Evolutionary conservation across 2,329 filamentous ascomycete species (phyloP).

Genomic region (Blastomyces silverae): DNA sequence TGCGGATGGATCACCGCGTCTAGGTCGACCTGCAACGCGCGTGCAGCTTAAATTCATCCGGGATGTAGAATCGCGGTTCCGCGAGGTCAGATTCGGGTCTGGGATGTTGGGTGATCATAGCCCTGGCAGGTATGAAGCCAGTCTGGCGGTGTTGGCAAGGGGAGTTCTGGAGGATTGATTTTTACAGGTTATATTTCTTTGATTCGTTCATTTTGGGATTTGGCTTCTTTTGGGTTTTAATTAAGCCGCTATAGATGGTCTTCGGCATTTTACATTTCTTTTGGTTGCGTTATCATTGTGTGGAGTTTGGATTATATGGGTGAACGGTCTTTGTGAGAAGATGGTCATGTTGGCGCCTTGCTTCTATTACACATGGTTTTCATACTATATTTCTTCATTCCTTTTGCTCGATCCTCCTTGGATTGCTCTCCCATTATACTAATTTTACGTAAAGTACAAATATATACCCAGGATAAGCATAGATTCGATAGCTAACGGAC

Average conservation of each 20-base stretch:
- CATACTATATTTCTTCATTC: not conserved
- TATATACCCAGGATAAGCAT: not conserved
- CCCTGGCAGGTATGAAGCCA: conserved; percentile 65
- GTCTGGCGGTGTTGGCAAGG: conserved; percentile 53
- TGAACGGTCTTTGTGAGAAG: not conserved
- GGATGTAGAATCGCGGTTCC: conserved; percentile 63
- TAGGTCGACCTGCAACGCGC: conserved; percentile 61
- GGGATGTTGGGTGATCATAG: conserved; percentile 72
- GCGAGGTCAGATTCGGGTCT: conserved; percentile 63
- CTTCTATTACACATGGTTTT: not conserved
- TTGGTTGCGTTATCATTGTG: not conserved
- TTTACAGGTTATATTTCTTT: not conserved
- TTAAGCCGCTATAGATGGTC: too few relatives aligned
- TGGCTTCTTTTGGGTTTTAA: not conserved
- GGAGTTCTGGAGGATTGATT: conserved; percentile 40
- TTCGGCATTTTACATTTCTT: not conserved
- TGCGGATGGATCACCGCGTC: conserved; percentile 39
- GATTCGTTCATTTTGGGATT: not conserved
- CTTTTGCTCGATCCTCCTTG: not conserved
- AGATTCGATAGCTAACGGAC: not conserved
- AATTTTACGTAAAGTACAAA: not conserved
- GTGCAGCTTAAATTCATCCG: conserved; percentile 64
- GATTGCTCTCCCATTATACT: too few relatives aligned
- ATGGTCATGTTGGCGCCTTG: not conserved
- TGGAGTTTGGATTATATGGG: not conserved